A percentile compares a stretch with the other conserved stretches of the same genome.
phyloP scores from a whole-genome alignment of 441 rosid species.

The Populus trichocarpa region DNA sequence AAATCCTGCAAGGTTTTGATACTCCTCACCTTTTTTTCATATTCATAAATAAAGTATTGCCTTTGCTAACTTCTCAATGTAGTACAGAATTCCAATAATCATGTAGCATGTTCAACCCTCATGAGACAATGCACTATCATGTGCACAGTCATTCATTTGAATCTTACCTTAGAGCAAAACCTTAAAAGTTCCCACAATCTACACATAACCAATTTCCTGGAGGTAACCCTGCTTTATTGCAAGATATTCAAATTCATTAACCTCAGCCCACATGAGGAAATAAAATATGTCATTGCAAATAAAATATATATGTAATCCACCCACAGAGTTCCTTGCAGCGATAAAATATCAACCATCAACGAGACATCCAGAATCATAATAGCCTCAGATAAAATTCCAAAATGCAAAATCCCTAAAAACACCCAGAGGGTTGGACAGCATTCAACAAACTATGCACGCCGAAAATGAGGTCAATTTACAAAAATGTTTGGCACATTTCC shows the following conservation, averaged over 20 bases:
- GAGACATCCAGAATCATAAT: neutral
- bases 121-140: neutral
- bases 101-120: neutral
- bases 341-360: neutral
- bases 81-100: neutral
- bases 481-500: neutral
- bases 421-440: neutral
- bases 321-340: neutral
- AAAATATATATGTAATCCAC: neutral
- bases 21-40: neutral
- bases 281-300: neutral
- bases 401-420: neutral
- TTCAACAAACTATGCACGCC: neutral
- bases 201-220: neutral
- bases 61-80: neutral
- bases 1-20: neutral
- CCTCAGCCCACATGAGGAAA: neutral
- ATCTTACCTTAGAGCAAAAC: neutral
- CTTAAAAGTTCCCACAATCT: neutral
- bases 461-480: neutral
- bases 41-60: neutral
- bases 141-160: neutral
- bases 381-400: neutral
- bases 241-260: neutral
- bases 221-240: neutral